Base-by-base conservation (phyloP, 306 rosid species). In the Hippophae gyantsensis region DNA sequence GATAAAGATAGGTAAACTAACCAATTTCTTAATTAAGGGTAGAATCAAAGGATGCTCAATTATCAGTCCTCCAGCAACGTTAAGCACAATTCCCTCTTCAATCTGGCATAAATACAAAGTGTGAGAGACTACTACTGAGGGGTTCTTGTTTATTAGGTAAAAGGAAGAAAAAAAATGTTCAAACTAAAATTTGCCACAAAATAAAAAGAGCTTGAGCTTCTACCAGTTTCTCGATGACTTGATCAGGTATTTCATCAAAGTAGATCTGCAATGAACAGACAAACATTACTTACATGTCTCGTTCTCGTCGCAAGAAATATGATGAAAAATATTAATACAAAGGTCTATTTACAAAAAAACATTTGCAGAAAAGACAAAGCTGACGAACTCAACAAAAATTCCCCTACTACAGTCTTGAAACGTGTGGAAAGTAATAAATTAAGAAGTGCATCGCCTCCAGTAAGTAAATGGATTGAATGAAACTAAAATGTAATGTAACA, bases 21-120 rank as follows among this genome's bases (percentile, higher is more conserved):
- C 99, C 96, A 88, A 95, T 82, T 92, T 76, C 78, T 79, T 92
- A 45, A 92, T 82, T 61, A 58, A 80, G 53, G 99, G 95, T 46
- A 77, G 60, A 72, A 88, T 74, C 50, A 79, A 75, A 68, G 96
- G 97, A 77, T 92, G 96, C 78, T 92, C 96, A 69, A 84, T 92
- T 61, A 92, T 77, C 69, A 92, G 79, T 43, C 95, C 99, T 45
- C 99, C 99, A 1, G 99, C 97, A 73, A 88, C 95, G 32, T 85
- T 52, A 60, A 92, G 88, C 57, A 93, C 94, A 56, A 42, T 76
- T 57, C 93, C 99, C 73, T 83, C 99, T 55, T 92, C 97, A 74
- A 92, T 66, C 99, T 83, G 75, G 65, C 43, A 61, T 43, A 43
- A 32, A 66, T 6, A 53, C 41, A 63, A 43, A 2, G 46, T 40